Conservation (phyloP, 2,329 filamentous ascomycete species). For the Cytospora schulzeri region DNA sequence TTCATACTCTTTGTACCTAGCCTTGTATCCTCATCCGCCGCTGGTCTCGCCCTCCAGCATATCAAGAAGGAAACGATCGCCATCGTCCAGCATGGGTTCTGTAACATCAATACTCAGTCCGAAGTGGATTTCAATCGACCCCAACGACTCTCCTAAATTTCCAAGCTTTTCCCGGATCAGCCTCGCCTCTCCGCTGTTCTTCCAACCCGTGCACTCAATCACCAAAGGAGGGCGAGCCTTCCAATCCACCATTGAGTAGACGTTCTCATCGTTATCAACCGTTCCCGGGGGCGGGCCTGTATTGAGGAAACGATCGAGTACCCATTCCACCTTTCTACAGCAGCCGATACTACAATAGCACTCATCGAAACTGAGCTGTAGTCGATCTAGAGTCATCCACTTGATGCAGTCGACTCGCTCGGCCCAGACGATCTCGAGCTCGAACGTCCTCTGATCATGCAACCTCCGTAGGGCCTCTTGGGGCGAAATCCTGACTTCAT, state of each 20-base stretch:
- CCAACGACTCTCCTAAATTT: neutral
- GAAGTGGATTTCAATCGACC: neutral
- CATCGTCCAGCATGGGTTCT: neutral
- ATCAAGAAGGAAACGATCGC: neutral
- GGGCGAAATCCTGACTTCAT: neutral
- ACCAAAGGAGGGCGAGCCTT: neutral
- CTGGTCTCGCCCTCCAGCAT: no score
- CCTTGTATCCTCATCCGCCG: neutral
- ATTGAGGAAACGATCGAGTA: conserved; percentile 5
- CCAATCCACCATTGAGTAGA: conserved; percentile 8
- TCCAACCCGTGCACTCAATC: conserved; percentile 12
- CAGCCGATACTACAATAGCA: conserved; percentile 19
- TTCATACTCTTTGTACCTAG: neutral
- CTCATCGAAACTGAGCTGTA: conserved; percentile 15
- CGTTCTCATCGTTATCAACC: neutral
- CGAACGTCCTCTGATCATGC: conserved; percentile 1
- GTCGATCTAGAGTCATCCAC: conserved; percentile 17
- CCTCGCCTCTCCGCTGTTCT: neutral
- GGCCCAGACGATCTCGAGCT: conserved; percentile 6
- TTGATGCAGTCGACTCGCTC: conserved; percentile 20
- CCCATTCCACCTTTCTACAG: conserved; percentile 22
- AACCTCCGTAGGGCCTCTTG: conserved; percentile 1
- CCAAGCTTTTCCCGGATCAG: neutral
- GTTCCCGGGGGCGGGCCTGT: conserved; percentile 3
- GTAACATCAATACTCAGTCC: neutral